Conservation (phyloP, 2,329 filamentous ascomycete genomes). For the Xylogone sp. region DNA sequence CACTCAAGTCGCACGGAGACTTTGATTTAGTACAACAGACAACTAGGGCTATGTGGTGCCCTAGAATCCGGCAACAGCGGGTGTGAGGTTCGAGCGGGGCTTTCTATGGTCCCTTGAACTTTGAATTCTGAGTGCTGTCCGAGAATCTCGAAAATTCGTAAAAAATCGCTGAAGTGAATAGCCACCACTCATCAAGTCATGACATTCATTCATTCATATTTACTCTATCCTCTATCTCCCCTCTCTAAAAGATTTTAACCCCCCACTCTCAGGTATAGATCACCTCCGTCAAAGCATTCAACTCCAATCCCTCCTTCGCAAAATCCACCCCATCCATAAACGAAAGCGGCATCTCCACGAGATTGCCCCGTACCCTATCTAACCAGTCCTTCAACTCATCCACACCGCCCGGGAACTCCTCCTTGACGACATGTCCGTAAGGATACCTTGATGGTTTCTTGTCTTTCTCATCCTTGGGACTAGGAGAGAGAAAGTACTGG, state of each 20-base stretch:
- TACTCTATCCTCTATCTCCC: not conserved
- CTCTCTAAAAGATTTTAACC: not conserved
- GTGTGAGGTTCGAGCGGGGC: too few species aligned
- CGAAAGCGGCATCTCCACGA: conserved; percentile 87
- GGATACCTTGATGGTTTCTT: conserved; percentile 58
- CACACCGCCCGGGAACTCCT: conserved; percentile 71
- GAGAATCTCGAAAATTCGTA: too few species aligned
- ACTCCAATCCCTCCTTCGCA: conserved; percentile 72
- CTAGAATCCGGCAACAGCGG: too few species aligned
- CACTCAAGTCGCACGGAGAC: too few species aligned
- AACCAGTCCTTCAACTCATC: conserved; percentile 70
- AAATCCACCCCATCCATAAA: conserved; percentile 84
- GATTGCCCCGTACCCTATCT: conserved; percentile 60
- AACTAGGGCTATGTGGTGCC: too few species aligned
- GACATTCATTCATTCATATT: not conserved
- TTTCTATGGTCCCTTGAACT: too few species aligned
- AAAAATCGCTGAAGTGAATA: too few species aligned
- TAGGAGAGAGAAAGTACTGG: conserved; percentile 57
- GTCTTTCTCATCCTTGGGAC: conserved; percentile 37
- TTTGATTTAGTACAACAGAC: too few species aligned
- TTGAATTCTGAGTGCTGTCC: too few species aligned
- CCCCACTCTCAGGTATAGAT: conserved; percentile 55
- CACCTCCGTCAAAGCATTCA: conserved; percentile 70
- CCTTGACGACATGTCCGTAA: conserved; percentile 83
- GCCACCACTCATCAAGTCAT: too few species aligned